These are phyloP conservation scores for Capronia americana DNA, from an alignment of 2,329 filamentous ascomycete genomes.

Conservation along the genomic window DNA sequence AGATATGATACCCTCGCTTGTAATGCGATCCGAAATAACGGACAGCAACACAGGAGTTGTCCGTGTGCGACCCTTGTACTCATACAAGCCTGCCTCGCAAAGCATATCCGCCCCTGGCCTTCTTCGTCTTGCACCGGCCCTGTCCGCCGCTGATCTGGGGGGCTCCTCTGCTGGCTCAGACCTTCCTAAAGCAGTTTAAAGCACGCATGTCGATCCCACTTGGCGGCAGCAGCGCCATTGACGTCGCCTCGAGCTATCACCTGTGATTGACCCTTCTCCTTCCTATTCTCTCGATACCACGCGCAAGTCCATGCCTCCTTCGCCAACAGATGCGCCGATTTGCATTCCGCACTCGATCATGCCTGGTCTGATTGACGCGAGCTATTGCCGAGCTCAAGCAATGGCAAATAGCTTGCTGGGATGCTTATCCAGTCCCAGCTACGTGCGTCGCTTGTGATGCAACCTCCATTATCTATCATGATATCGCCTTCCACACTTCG, in stretches of 20 bases:
- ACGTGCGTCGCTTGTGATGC: conserved; percentile 23
- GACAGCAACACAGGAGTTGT: not conserved
- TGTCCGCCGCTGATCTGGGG: conserved; percentile 3
- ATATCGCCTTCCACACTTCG: conserved; percentile 7
- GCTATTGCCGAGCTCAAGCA: conserved; percentile 5
- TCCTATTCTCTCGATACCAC: conserved; percentile 14
- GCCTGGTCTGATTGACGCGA: conserved; percentile 18
- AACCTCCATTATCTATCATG: conserved; percentile 17
- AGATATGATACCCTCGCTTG: conserved; percentile 16
- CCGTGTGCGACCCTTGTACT: not conserved
- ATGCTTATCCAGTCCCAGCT: conserved; percentile 25
- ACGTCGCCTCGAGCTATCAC: conserved; percentile 21
- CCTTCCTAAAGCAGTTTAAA: conserved; percentile 27
- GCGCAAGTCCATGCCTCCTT: conserved; percentile 2
- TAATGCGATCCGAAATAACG: conserved; percentile 1
- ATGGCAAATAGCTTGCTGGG: conserved; percentile 4
- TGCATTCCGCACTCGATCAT: conserved; percentile 2
- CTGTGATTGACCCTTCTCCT: conserved; percentile 5
- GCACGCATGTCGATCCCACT: conserved; percentile 8
- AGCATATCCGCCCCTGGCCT: not conserved
- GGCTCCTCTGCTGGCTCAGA: not conserved
- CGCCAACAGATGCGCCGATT: conserved; percentile 4
- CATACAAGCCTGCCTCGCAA: not conserved
- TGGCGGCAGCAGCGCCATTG: conserved; percentile 17
- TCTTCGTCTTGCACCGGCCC: not conserved